Conservation (phyloP, 495 filamentous ascomycete genomes). For the Pyrenopolyporus hunteri region DNA sequence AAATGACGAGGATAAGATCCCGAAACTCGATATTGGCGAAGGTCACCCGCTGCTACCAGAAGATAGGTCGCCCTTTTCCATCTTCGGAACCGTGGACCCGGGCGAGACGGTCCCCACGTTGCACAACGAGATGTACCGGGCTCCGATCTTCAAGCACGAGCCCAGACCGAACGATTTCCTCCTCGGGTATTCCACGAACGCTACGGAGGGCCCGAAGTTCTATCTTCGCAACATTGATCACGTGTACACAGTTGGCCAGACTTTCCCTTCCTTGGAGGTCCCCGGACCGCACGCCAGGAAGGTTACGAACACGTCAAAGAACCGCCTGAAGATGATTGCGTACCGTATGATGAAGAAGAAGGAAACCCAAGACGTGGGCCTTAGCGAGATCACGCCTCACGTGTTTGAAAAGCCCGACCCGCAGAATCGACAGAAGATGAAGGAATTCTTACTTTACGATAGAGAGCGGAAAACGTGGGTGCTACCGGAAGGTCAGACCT, state of each 20-base stretch:
- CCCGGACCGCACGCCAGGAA: constrained; percentile 91
- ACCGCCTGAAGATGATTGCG: constrained; percentile 92
- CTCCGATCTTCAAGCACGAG: constrained; percentile 88
- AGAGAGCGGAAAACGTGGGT: constrained; percentile 86
- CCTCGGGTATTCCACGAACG: constrained; percentile 79
- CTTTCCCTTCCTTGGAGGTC: constrained; percentile 88
- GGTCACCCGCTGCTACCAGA: constrained; percentile 83
- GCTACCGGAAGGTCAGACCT: constrained; percentile 68
- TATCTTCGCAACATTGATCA: constrained; percentile 88
- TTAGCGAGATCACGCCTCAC: constrained; percentile 83
- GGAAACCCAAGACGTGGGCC: constrained; percentile 67
- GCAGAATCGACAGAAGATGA: constrained; percentile 93
- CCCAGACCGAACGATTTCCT: constrained; percentile 83
- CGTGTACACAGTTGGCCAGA: constrained; percentile 86
- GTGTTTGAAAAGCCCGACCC: constrained; percentile 90
- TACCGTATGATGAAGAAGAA: constrained; percentile 83
- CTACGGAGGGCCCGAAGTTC: constrained; percentile 73
- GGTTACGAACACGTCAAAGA: constrained; percentile 93
- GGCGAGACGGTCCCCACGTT: constrained; percentile 88
- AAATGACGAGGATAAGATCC: constrained; percentile 66
- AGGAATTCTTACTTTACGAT: constrained; percentile 90
- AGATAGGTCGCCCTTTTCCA: constrained; percentile 92
- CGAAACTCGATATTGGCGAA: constrained; percentile 74
- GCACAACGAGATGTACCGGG: constrained; percentile 93
- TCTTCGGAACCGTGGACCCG: constrained; percentile 90